A percentile compares a stretch with the other conserved stretches of the same genome.
phyloP scores from a whole-genome alignment of 352 stramenopile species.

The Globisporangium solare region DNA sequence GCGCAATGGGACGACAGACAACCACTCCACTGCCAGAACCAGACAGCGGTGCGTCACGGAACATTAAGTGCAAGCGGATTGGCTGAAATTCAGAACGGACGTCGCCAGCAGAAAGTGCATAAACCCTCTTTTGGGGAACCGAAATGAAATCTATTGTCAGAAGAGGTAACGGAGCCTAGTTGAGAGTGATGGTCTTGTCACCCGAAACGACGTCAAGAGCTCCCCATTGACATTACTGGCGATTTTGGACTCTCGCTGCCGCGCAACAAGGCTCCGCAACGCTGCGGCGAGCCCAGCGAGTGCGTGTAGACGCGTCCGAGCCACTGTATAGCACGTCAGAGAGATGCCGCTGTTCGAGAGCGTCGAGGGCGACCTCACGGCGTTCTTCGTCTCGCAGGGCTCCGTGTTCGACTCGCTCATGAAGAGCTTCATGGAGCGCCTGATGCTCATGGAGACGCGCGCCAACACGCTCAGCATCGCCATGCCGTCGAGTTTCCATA shows the following conservation, averaged over 20 bases:
- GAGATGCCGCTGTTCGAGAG: conserved; percentile 63
- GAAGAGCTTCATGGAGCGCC: conserved; percentile 49
- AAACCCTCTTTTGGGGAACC: too few species aligned
- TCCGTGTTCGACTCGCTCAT: conserved; percentile 60
- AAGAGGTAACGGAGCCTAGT: too few species aligned
- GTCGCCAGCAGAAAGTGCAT: too few species aligned
- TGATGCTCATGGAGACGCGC: conserved; percentile 35
- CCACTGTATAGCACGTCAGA: neutral
- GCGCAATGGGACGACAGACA: too few species aligned
- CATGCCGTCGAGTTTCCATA: conserved; percentile 25
- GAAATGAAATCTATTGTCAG: too few species aligned
- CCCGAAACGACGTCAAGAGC: conserved; percentile 16
- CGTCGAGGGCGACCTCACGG: conserved; percentile 52
- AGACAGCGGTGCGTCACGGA: too few species aligned
- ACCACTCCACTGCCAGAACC: too few species aligned
- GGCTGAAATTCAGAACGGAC: too few species aligned
- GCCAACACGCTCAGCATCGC: conserved; percentile 32
- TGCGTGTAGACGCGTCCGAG: neutral
- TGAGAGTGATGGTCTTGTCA: too few species aligned
- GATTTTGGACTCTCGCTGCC: neutral
- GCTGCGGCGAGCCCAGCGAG: conserved; percentile 16
- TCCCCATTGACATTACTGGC: neutral
- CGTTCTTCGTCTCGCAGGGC: conserved; percentile 70
- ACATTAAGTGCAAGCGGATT: too few species aligned
- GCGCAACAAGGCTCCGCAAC: too few species aligned